Percentiles rank a stretch among this genome's conserved stretches.
Conservation (phyloP, 2,329 filamentous ascomycete genomes). For the Dactylellina drechsleri region DNA sequence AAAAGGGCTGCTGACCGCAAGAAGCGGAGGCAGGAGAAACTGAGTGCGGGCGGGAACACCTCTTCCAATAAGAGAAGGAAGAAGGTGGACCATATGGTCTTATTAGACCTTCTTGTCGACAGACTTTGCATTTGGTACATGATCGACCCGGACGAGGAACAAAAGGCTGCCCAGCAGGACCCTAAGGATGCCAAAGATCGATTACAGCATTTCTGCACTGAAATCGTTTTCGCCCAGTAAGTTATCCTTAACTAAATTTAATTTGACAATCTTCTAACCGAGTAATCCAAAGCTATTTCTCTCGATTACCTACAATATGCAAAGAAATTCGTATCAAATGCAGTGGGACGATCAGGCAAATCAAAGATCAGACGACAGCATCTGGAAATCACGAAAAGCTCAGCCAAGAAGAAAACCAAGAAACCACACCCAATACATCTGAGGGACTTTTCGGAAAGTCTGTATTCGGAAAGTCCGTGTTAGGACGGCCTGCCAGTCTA, state of each 20-base stretch:
- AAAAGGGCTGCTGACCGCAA: conserved; percentile 59
- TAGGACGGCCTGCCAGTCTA: conserved; percentile 15
- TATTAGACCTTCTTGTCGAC: conserved; percentile 79
- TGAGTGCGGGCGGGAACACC: conserved; percentile 58
- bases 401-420: conserved; percentile 22
- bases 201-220: conserved; percentile 79
- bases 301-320: conserved; percentile 77
- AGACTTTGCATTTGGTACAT: conserved; percentile 86
- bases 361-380: conserved; percentile 62
- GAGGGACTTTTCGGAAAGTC: conserved; percentile 10
- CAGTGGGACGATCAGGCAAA: conserved; percentile 59
- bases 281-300: conserved; percentile 70
- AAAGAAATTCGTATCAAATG: conserved; percentile 60
- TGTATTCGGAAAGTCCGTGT: conserved; percentile 26
- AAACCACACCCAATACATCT: conserved; percentile 5
- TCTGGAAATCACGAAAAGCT: neutral
- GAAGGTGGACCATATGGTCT: conserved; percentile 67
- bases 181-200: conserved; percentile 67
- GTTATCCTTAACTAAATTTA: conserved; percentile 58
- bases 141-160: conserved; percentile 63
- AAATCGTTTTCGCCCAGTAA: conserved; percentile 82
- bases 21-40: conserved; percentile 63
- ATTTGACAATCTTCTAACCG: conserved; percentile 56
- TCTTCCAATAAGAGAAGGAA: conserved; percentile 60
- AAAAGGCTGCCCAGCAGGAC: conserved; percentile 56